These are phyloP conservation scores for Alternaria dauci DNA, from an alignment of 2,329 filamentous ascomycete species.

Conservation along the genomic window DNA sequence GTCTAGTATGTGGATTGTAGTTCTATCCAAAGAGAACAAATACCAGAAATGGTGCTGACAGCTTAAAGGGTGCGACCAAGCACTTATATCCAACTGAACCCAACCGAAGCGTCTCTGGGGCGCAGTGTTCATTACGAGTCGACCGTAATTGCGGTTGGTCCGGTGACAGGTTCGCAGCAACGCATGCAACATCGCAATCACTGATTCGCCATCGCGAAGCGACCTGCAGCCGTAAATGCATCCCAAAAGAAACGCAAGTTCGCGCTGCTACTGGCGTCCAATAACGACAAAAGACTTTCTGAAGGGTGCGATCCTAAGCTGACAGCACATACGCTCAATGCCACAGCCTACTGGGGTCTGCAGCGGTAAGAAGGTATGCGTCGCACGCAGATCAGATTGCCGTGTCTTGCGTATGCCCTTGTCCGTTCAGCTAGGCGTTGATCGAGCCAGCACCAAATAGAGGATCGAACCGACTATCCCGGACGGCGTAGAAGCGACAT, in stretches of 20 bases:
- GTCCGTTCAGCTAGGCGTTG: neutral
- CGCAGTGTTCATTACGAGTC: conserved; percentile 3
- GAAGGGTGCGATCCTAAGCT: neutral
- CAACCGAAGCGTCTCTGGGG: neutral
- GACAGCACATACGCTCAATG: neutral
- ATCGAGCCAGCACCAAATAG: neutral
- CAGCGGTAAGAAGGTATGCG: neutral
- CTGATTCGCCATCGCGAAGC: conserved; percentile 9
- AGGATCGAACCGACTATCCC: conserved; percentile 13
- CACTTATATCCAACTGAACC: neutral
- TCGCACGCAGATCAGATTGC: neutral
- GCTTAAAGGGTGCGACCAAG: neutral
- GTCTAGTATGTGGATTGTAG: neutral
- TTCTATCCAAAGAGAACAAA: neutral
- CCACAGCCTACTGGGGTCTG: neutral
- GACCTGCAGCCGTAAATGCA: conserved; percentile 9
- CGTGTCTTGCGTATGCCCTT: neutral
- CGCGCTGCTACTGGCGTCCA: neutral
- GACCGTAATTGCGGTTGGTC: conserved; percentile 5
- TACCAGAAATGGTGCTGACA: neutral
- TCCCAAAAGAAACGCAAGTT: conserved; percentile 1
- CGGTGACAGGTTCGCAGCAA: conserved; percentile 8
- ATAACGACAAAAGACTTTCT: neutral
- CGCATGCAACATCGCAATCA: neutral
- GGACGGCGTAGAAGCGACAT: conserved; percentile 12